These are phyloP conservation scores for Plicaturopsis crispa DNA, from an alignment of 768 basidiomycete genomes.

Conservation along the genomic window DNA sequence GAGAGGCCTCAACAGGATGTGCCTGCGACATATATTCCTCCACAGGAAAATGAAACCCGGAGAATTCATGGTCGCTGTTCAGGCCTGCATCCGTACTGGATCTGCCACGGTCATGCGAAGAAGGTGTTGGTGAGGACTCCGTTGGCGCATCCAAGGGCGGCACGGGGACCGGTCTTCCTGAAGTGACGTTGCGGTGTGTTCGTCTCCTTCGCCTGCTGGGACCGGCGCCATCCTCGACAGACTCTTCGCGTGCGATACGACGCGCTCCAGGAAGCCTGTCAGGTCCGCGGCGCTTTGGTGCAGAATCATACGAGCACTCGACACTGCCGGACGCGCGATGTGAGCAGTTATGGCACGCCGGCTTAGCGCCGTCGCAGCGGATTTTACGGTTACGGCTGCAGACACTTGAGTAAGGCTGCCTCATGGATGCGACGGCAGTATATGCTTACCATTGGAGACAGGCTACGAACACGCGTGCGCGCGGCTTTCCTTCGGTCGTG, in stretches of 20 bases:
- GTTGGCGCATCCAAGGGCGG: too few relatives aligned
- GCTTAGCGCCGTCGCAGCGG: conserved; percentile 77
- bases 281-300: conserved; percentile 75
- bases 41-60: too few relatives aligned
- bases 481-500: conserved; percentile 73
- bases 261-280: conserved; percentile 75
- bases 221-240: too few relatives aligned
- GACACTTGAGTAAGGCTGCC: conserved; percentile 8
- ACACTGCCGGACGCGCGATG: conserved; percentile 33
- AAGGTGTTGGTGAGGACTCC: too few relatives aligned
- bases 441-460: conserved; percentile 64
- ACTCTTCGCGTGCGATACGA: conserved; percentile 40
- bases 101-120: too few relatives aligned
- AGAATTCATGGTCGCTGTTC: too few relatives aligned
- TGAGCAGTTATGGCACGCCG: conserved; percentile 69
- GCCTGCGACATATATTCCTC: too few relatives aligned
- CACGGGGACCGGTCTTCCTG: too few relatives aligned
- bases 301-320: conserved; percentile 55
- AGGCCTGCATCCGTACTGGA: too few relatives aligned
- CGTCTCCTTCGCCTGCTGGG: too few relatives aligned
- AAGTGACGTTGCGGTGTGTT: too few relatives aligned
- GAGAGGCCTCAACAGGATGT: too few relatives aligned
- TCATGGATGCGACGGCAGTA: conserved; percentile 3
- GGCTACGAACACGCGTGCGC: conserved; percentile 71
- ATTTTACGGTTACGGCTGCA: conserved; percentile 70